A percentile compares a stretch with the other conserved stretches of the same genome.
phyloP scores from a whole-genome alignment of 1,284 basidiomycete genomes.

The Rhodotorula sp. region DNA sequence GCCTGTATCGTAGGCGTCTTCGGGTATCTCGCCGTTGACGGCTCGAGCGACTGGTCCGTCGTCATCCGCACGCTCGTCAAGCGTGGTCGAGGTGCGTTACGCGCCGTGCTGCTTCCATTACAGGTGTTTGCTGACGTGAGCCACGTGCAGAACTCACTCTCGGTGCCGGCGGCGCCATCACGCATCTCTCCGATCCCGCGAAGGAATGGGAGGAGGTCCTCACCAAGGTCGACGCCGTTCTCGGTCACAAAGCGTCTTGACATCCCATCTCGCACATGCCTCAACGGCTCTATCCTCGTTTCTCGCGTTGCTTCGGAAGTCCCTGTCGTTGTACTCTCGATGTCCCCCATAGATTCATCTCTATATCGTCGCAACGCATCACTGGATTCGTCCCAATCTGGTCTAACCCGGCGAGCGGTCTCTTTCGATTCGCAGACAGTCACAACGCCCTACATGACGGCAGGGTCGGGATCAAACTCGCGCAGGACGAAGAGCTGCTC shows the following conservation, averaged over 20 bases:
- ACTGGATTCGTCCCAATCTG: too few species aligned
- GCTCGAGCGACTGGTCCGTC: slow-evolving; percentile 81
- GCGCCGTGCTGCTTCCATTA: not conserved
- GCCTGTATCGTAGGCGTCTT: slow-evolving; percentile 66
- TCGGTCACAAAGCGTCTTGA: not conserved
- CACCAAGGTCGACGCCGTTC: slow-evolving; percentile 63
- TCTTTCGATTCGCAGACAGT: too few species aligned
- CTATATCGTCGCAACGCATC: not conserved
- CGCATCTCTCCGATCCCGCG: slow-evolving; percentile 79
- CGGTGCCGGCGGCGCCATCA: slow-evolving; percentile 94
- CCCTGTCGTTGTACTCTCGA: too few species aligned
- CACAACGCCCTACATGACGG: not conserved
- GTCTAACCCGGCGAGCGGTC: too few species aligned
- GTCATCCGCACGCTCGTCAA: slow-evolving; percentile 90
- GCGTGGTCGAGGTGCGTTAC: slow-evolving; percentile 55
- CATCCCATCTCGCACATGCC: not conserved
- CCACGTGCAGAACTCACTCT: slow-evolving; percentile 51
- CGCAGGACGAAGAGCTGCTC: slow-evolving; percentile 39
- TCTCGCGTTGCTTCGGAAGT: too few species aligned
- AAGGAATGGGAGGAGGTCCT: slow-evolving; percentile 94
- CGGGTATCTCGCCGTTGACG: slow-evolving; percentile 87
- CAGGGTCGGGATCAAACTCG: slow-evolving; percentile 35
- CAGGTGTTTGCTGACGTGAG: not conserved
- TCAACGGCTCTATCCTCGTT: not conserved
- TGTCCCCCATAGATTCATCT: slow-evolving; percentile 2